phyloP scores from a whole-genome alignment of 2,329 filamentous ascomycete genomes.

The Xylaria sp. region DNA sequence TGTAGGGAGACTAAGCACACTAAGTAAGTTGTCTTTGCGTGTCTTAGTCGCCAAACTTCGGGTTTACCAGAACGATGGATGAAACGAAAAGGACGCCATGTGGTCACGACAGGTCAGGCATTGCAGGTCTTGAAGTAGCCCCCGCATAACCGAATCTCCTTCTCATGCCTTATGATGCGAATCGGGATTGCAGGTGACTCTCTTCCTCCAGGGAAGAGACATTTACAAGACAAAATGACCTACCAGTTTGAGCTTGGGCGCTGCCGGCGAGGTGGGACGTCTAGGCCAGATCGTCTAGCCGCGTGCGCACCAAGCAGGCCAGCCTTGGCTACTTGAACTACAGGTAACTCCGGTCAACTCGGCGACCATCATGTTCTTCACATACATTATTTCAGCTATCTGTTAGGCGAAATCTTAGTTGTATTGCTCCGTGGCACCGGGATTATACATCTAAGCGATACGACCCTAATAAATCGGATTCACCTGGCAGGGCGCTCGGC shows the following conservation, averaged over 20 bases:
- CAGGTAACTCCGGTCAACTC: neutral
- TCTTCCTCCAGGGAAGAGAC: conserved; percentile 2
- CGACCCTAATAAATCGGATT: neutral
- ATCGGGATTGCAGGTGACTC: conserved; percentile 15
- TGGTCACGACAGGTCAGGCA: conserved; percentile 4
- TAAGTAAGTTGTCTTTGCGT: neutral
- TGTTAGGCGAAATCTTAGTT: neutral
- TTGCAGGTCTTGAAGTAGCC: conserved; percentile 8
- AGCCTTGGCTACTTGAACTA: conserved; percentile 1
- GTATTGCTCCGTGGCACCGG: neutral
- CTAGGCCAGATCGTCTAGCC: neutral
- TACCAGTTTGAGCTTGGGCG: conserved; percentile 21
- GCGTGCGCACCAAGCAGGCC: neutral
- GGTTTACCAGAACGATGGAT: neutral
- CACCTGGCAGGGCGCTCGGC: neutral
- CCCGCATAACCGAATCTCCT: conserved; percentile 27
- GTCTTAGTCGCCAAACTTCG: conserved; percentile 11
- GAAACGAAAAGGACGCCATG: conserved; percentile 6
- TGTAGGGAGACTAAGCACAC: neutral
- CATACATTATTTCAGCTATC: neutral
- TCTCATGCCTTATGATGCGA: conserved; percentile 15
- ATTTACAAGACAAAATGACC: conserved; percentile 11
- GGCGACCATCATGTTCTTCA: neutral
- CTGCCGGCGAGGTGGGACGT: conserved; percentile 8
- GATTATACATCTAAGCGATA: neutral